Base-by-base conservation (phyloP, 2,329 filamentous ascomycete species). In the Cryoendolithus antarcticus region DNA sequence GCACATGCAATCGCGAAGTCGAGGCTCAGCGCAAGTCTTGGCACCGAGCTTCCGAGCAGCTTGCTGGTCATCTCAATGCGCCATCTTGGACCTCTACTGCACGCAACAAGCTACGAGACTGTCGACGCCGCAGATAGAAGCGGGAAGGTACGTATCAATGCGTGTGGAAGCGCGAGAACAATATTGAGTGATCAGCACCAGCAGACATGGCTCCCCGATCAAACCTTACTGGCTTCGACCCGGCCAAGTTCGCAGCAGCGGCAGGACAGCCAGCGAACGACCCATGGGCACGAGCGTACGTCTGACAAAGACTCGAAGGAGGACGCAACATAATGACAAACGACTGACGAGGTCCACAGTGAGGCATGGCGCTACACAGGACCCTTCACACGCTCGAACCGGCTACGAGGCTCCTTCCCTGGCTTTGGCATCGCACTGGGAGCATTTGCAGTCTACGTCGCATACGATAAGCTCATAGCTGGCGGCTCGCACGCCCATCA, bases 331-430 rank as follows among this genome's bases (percentile, higher is more conserved):
- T 9, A 27, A 9, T 4, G 11, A 12, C 11, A 21, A 35, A 12
- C 13, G 9, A 38, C 41, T 40, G 28, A 38, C 13, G 19, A 8
- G 12, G 19, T 24, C 12, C 7, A 41, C 61, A 98, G 91, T 59
- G 91, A 98, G 70, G 75, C 83, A 59, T 98, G 91, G 91, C 76
- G 91, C 64, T 95, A 94, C 71, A 79, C 74, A 30, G 91, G 89
- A 47, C 80, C 76, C 39, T 96, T 95, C 71, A 81, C 80, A 49
- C 77, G 89, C 54, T 82, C 71, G 67, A 93, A 94, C 68, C 82
- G 91, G 53, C 91, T 95, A 71, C 86, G 80, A 68, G 70, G 74
- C 55, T 71, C 77, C 48, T 86, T 98, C 60, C 91, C 91, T 30
- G 91, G 91, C 45, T 72, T 98, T 53, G 91, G 91, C 48, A 93